These are phyloP conservation scores for Xanthoconium stramineum DNA, from an alignment of 768 basidiomycete genomes.

Conservation along the genomic window DNA sequence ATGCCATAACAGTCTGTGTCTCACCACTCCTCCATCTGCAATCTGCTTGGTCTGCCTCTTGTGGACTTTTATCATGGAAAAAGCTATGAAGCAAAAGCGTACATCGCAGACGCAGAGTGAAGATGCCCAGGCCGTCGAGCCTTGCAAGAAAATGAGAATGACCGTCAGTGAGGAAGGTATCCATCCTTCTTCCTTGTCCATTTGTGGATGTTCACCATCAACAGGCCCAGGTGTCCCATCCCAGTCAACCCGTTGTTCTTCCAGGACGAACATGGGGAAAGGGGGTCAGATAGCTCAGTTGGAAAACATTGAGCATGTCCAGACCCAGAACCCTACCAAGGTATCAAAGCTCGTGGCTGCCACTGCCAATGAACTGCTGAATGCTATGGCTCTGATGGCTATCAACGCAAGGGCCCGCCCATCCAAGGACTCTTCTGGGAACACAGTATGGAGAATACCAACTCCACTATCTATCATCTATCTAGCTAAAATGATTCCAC, in stretches of 20 bases:
- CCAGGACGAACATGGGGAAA: neutral
- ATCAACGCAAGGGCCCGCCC: neutral
- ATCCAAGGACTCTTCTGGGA: neutral
- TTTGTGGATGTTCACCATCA: neutral
- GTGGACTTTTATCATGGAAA: neutral
- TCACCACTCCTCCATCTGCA: too few relatives aligned
- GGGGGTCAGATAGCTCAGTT: neutral
- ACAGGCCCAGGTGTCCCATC: neutral
- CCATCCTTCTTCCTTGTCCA: too few relatives aligned
- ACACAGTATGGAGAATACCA: neutral
- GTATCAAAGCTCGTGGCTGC: neutral
- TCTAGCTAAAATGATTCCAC: neutral
- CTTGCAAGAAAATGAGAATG: neutral
- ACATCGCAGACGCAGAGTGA: neutral
- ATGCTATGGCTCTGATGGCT: neutral
- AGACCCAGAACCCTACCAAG: neutral
- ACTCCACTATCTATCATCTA: neutral
- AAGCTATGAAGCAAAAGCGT: neutral
- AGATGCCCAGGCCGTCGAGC: neutral
- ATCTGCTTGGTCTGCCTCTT: neutral
- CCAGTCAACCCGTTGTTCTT: neutral
- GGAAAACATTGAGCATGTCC: neutral
- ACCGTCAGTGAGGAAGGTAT: neutral
- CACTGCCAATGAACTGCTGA: neutral
- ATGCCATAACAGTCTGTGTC: too few relatives aligned